phyloP scores from a whole-genome alignment of 164 flowering plant species.

The Macadamia tetraphylla region DNA sequence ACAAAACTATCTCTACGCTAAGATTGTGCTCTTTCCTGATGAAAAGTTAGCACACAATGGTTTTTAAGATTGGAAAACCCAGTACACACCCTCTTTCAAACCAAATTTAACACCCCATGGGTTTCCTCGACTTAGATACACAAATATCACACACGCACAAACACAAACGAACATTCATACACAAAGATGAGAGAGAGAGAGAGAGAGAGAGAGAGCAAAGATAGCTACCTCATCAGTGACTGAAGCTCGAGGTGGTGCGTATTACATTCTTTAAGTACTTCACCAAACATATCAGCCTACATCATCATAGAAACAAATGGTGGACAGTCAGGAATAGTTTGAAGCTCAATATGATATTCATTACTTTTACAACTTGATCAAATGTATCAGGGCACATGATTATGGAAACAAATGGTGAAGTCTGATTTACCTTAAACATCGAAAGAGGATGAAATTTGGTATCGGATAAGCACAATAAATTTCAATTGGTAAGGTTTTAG shows the following conservation, averaged over 20 bases:
- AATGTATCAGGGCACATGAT: conserved; percentile 44
- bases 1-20: too few species aligned
- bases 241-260: conserved; percentile 47
- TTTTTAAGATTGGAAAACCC: too few species aligned
- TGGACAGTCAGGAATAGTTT: background rate
- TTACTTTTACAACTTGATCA: conserved; percentile 28
- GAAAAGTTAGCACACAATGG: too few species aligned
- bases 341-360: background rate
- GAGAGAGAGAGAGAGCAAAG: background rate
- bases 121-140: too few species aligned
- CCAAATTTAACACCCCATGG: too few species aligned
- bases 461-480: background rate
- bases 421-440: background rate
- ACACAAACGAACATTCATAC: too few species aligned
- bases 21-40: too few species aligned
- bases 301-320: conserved; percentile 12
- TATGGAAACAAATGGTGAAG: conserved; percentile 2
- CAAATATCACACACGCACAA: conserved; percentile 8
- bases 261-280: conserved; percentile 52
- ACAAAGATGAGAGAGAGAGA: background rate
- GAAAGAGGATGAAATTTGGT: background rate
- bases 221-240: conserved; percentile 50
- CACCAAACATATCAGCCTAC: conserved; percentile 55
- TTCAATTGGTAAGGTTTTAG: background rate
- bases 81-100: too few species aligned